A percentile compares a stretch with the other conserved stretches of the same genome.
These are phyloP conservation scores for Phytopythium vexans DNA, from an alignment of 352 stramenopile species.

Conservation along the genomic window DNA sequence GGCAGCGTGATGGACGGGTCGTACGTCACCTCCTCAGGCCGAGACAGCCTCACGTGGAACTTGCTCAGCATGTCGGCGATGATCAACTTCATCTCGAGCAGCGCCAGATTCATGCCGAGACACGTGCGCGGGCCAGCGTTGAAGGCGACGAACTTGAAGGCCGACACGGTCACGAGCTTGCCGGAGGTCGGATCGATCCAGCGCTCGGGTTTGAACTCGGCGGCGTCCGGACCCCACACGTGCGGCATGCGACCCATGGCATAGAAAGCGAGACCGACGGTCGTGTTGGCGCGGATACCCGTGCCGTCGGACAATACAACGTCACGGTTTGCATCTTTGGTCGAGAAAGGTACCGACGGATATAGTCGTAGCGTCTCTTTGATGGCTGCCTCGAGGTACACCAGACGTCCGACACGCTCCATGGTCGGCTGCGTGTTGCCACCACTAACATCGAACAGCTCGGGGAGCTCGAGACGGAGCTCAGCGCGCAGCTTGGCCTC, in stretches of 20 bases:
- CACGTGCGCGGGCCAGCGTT: slow-evolving; percentile 49
- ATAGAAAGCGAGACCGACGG: slow-evolving; percentile 18
- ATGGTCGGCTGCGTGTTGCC: slow-evolving; percentile 3
- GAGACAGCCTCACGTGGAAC: slow-evolving; percentile 34
- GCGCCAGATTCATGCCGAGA: slow-evolving; percentile 45
- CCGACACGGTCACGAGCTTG: slow-evolving; percentile 21
- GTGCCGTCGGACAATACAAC: slow-evolving; percentile 28
- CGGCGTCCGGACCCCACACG: slow-evolving; percentile 39
- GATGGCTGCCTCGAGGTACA: slow-evolving; percentile 10
- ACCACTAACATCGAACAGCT: slow-evolving; percentile 3
- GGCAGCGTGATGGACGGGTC: slow-evolving; percentile 29
- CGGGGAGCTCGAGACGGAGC: slow-evolving; percentile 8
- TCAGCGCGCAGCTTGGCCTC: slow-evolving; percentile 18
- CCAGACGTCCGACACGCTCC: neutral
- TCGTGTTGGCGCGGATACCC: slow-evolving; percentile 9
- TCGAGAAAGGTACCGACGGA: slow-evolving; percentile 4
- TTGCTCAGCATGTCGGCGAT: slow-evolving; percentile 32
- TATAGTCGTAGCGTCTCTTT: no score
- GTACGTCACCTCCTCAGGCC: slow-evolving; percentile 23
- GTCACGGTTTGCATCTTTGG: slow-evolving; percentile 2
- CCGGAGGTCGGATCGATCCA: slow-evolving; percentile 39
- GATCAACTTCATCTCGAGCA: slow-evolving; percentile 59
- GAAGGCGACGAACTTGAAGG: slow-evolving; percentile 56
- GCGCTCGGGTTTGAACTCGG: slow-evolving; percentile 53
- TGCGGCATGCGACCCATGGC: slow-evolving; percentile 20